Evolutionary conservation across 345 rosid species (phyloP).

Genomic region (Salix exigua): DNA sequence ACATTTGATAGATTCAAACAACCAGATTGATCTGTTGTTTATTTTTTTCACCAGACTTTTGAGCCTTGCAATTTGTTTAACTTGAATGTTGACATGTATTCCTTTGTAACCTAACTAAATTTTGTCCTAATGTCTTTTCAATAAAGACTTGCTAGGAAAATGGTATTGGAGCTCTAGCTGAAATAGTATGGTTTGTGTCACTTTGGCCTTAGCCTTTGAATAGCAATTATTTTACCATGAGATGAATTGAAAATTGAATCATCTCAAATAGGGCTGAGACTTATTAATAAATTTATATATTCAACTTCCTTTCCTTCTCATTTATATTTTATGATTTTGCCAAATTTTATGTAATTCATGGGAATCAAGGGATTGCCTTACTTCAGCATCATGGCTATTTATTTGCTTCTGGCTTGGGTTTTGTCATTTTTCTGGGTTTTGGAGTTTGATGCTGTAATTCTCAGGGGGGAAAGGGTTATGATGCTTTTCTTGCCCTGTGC

Average conservation of each 20-base stretch:
- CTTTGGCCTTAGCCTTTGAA: background rate
- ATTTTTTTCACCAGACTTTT: background rate
- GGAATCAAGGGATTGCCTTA: background rate
- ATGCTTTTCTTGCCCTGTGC: background rate
- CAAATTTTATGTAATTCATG: background rate
- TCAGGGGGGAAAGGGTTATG: background rate
- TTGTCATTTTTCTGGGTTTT: background rate
- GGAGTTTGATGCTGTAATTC: background rate
- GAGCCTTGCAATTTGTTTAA: background rate
- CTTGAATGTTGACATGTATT: background rate
- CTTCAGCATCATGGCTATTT: background rate
- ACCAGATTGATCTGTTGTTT: background rate
- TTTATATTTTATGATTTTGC: background rate
- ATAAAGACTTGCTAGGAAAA: background rate
- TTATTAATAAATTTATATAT: background rate
- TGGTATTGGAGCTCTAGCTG: background rate
- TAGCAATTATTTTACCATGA: background rate
- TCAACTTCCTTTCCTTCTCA: background rate
- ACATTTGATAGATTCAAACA: background rate
- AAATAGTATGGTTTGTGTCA: background rate
- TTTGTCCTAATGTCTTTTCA: background rate
- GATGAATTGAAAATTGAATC: background rate
- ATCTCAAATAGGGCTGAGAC: background rate
- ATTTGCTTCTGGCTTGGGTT: background rate
- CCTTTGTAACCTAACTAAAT: background rate